Evolutionary conservation across 345 rosid genomes (phyloP), one percentile per base, ranked within the genome.

Genomic region (Melastoma malabathricum): DNA sequence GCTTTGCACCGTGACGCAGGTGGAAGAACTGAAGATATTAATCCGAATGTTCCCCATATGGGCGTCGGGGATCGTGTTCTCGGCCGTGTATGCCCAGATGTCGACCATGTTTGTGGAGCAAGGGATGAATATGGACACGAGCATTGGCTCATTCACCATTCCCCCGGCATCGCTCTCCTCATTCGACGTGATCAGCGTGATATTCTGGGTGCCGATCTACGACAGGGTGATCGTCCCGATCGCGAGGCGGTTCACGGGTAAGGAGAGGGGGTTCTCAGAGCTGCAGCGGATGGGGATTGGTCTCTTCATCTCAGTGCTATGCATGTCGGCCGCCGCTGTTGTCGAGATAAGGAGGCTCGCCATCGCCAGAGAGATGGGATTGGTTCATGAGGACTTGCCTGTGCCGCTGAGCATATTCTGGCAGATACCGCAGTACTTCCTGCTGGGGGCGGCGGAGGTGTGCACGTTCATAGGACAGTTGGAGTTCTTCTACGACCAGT

Each of bases 1-100:
- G 58, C 68, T 74, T 12, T 74, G 79, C 58, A 74, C 69, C 0
- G 79, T 74, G 20, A 67, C 79, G 13, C 73, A 51, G 57, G 79
- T 74, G 15, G 79, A 74, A 61, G 73, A 74, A 49, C 48, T 74
- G 39, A 74, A 74, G 61, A 67, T 68, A 20, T 54, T 67, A 55
- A 46, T 64, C 13, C 58, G 75, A 13, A 68, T 74, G 70, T 64
- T 70, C 16, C 79, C 75, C 27, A 74, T 74, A 29, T 74, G 79
- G 79, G 71, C 75, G 13, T 61, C 69, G 0, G 54, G 73, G 15
- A 74, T 74, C 46, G 67, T 65, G 43, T 71, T 64, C 39, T 39
- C 73, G 1, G 71, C 73, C 9, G 73, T 68, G 23, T 59, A 70
- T 12, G 52, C 71, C 27, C 73, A 70, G 46, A 73, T 56, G 66